phyloP scores from a whole-genome alignment of 495 filamentous ascomycete genomes.

The Elasticomyces elasticus region DNA sequence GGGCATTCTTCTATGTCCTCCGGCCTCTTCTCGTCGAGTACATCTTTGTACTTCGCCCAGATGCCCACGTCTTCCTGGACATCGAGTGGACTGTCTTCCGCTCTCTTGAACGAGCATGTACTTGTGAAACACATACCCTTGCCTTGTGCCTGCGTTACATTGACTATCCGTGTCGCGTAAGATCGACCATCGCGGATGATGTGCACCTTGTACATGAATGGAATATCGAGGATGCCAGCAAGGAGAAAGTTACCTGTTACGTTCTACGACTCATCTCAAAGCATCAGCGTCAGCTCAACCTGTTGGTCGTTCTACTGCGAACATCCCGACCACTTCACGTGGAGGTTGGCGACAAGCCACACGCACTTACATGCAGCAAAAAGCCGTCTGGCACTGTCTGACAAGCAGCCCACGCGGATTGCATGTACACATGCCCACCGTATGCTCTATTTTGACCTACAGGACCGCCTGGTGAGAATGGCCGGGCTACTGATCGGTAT shows the following conservation, averaged over 20 bases:
- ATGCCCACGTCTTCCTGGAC: constrained; percentile 35
- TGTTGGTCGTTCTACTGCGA: no score
- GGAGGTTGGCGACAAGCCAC: neutral
- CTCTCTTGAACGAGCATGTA: constrained; percentile 52
- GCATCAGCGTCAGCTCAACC: neutral
- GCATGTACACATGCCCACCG: constrained; percentile 61
- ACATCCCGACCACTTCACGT: neutral
- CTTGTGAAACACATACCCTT: constrained; percentile 50
- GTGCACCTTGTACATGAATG: constrained; percentile 51
- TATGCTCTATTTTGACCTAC: constrained; percentile 16
- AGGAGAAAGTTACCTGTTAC: constrained; percentile 61
- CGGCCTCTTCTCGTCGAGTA: constrained; percentile 35
- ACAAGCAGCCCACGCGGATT: constrained; percentile 52
- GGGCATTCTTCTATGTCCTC: constrained; percentile 35
- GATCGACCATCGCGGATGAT: constrained; percentile 45
- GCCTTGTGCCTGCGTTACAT: constrained; percentile 41
- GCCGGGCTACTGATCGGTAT: constrained; percentile 22
- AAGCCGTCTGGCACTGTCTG: constrained; percentile 43
- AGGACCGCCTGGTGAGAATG: constrained; percentile 23
- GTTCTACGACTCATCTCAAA: constrained; percentile 35
- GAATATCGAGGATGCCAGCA: constrained; percentile 38
- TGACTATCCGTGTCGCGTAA: constrained; percentile 53
- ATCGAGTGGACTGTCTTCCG: constrained; percentile 31
- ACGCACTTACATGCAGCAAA: constrained; percentile 49
- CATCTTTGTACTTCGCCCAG: constrained; percentile 32